phyloP scores from a whole-genome alignment of 176 grass and related monocot genomes.

The Carex scoparia region DNA sequence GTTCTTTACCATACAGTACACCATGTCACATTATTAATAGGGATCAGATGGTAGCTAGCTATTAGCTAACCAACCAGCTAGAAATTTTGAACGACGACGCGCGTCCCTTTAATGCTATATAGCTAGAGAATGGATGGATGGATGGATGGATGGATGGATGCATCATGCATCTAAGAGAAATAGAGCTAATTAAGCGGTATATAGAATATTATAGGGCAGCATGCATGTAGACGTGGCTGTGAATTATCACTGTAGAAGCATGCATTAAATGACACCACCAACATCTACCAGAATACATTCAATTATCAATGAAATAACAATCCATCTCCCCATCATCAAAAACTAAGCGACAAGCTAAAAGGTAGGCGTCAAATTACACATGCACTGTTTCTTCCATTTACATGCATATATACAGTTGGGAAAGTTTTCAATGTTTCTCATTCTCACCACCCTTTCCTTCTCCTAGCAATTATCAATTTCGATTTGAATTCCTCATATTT shows the following conservation, averaged over 20 bases:
- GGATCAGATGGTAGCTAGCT: neutral
- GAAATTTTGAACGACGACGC: constrained; percentile 1
- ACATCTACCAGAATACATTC: constrained; percentile 26
- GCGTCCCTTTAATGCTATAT: neutral
- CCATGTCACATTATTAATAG: neutral
- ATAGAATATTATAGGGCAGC: neutral
- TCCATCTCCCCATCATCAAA: constrained; percentile 10
- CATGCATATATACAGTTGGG: neutral
- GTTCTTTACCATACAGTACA: neutral
- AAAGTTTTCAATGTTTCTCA: neutral
- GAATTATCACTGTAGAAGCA: constrained; percentile 6
- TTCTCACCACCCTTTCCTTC: neutral
- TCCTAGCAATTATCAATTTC: neutral
- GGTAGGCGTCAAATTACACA: neutral
- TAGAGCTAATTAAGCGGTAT: neutral
- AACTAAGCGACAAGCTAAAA: constrained; percentile 3
- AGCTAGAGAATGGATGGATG: too few relatives aligned
- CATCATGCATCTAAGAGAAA: neutral
- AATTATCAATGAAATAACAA: constrained; percentile 26
- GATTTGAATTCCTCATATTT: neutral
- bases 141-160: neutral
- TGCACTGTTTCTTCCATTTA: neutral
- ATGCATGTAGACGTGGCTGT: constrained; percentile 15
- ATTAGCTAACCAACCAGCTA: neutral
- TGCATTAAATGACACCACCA: constrained; percentile 32